Base-by-base conservation (phyloP, 352 stramenopile species). In the Pythium insidiosum region DNA sequence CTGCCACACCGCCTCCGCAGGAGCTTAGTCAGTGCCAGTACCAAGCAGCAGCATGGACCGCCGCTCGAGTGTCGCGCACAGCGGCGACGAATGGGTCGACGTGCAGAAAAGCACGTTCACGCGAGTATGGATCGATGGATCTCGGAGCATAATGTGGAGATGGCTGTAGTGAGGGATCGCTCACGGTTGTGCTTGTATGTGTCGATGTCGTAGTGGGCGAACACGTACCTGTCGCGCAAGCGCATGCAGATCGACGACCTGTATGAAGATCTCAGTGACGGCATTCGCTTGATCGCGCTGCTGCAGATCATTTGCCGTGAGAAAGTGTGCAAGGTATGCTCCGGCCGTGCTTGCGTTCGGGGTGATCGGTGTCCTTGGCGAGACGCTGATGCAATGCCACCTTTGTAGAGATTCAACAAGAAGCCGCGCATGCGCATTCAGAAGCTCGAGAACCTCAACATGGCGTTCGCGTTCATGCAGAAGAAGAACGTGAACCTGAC, bases 31-130 rank as follows among this genome's bases (percentile, higher is more conserved):
- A n/a, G n/a, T n/a, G n/a, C n/a, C n/a, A n/a, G n/a, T n/a, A n/a
- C n/a, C n/a, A n/a, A n/a, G n/a, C n/a, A 40, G 24, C 18, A 39
- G 22, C 24, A 56, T 2, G 4, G 35, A 16, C 5, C 16, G 6
- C 9, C 18, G 19, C 38, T 21, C 7, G 21, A 48, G 60, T 23
- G 64, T 35, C 51, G 84, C 85, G 75, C 66, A 66, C 21, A 35
- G 45, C 38, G 71, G 71, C 54, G 79, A 89, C 38, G 80, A 92
- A 60, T 96, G 85, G 85, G 75, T 95, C 36, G 80, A 90, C 47
- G 75, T 96, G 37, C 86, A 96, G 67, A 95, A 94, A 61, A 94
- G 73, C 63, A 95, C 86, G 6, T 96, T 96, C 63, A 96, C 85
- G 22, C 62, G 85, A 61, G 80, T 93, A 69, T 24, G 71, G 53